phyloP scores from a whole-genome alignment of 2,329 filamentous ascomycete species.

The Teratosphaeria epicoccoides region DNA sequence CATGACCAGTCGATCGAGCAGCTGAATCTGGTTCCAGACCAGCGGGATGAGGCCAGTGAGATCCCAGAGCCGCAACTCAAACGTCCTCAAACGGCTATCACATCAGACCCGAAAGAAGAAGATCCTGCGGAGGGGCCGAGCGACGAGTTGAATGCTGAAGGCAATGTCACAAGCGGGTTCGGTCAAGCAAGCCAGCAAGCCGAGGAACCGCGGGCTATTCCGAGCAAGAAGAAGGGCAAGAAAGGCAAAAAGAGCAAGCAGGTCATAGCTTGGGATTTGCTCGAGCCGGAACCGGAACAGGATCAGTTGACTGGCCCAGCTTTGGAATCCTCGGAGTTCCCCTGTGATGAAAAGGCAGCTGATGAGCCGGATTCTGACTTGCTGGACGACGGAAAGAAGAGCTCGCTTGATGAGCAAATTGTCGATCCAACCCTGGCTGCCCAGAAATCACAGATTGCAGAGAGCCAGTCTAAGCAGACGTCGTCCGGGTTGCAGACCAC shows the following conservation, averaged over 20 bases:
- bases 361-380: neutral
- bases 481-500: neutral
- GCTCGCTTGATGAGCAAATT: neutral
- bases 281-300: neutral
- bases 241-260: conserved; percentile 17
- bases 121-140: neutral
- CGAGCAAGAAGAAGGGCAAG: conserved; percentile 13
- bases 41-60: neutral
- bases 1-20: neutral
- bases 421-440: neutral
- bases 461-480: neutral
- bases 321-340: neutral
- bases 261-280: neutral
- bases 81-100: neutral
- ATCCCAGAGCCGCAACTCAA: neutral
- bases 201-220: conserved; percentile 2
- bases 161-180: neutral
- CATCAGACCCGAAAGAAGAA: neutral
- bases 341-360: neutral
- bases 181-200: neutral
- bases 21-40: neutral
- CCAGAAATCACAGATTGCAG: neutral
- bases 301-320: neutral
- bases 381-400: neutral
- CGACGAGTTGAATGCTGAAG: neutral